Evolutionary conservation across 2,329 filamentous ascomycete species (phyloP).

Genomic region (Botrytis deweyae): DNA sequence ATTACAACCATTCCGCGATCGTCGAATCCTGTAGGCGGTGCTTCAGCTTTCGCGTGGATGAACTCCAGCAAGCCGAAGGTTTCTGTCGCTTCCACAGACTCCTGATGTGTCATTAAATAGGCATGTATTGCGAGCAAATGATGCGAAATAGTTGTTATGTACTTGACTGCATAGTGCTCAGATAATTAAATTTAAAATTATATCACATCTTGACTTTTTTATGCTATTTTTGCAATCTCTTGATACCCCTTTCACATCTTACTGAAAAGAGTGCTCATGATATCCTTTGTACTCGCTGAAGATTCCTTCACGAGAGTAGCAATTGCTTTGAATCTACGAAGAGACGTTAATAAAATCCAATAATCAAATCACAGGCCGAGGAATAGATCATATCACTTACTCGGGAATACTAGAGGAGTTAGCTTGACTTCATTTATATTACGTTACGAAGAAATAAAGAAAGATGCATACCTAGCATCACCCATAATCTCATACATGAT

Average conservation of each 20-base stretch:
- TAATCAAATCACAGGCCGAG: not conserved
- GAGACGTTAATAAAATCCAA: not conserved
- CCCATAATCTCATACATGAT: slow-evolving; percentile 87
- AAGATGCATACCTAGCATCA: slow-evolving; percentile 56
- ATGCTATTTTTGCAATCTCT: not conserved
- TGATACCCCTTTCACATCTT: slow-evolving; percentile 45
- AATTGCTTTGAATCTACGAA: slow-evolving; percentile 57
- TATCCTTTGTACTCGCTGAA: slow-evolving; percentile 65
- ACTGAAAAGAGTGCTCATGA: slow-evolving; percentile 64
- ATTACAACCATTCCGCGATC: slow-evolving; percentile 50
- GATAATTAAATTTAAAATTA: not conserved
- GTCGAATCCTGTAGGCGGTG: slow-evolving; percentile 85
- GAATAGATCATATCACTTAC: slow-evolving; percentile 43
- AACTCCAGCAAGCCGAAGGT: slow-evolving; percentile 48
- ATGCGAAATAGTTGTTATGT: not conserved
- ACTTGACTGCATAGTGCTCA: not conserved
- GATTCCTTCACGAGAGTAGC: slow-evolving; percentile 78
- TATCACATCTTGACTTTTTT: not conserved
- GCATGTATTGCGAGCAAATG: slow-evolving; percentile 7
- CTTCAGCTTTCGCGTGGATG: slow-evolving; percentile 92
- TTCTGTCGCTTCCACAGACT: slow-evolving; percentile 23
- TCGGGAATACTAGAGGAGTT: slow-evolving; percentile 49
- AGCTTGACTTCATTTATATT: not conserved
- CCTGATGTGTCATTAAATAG: slow-evolving; percentile 8
- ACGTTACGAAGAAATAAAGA: not conserved